Conservation (phyloP, 305 asterid species). For the Fraxinus sp. region DNA sequence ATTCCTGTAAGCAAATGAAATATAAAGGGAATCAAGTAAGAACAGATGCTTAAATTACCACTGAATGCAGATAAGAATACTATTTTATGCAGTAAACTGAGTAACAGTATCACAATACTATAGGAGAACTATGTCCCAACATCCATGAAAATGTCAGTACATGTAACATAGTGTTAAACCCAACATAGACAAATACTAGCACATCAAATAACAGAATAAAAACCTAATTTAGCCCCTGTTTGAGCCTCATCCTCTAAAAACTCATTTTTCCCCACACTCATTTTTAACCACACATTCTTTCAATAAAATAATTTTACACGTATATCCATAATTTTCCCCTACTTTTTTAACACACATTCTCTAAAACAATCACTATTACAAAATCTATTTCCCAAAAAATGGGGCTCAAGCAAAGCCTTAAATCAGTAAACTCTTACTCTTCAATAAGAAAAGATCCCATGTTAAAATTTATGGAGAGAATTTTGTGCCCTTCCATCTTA, state of each 20-base stretch:
- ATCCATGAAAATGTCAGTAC: not conserved
- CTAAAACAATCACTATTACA: not conserved
- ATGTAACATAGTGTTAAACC: not conserved
- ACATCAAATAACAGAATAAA: not conserved
- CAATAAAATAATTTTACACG: not conserved
- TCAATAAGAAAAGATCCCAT: not conserved
- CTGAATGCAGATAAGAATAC: not conserved
- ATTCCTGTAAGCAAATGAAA: conserved; percentile 53
- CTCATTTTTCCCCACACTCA: not conserved
- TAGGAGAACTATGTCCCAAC: not conserved
- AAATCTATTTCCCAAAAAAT: not conserved
- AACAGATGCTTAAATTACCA: not conserved
- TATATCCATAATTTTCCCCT: not conserved
- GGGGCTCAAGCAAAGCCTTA: not conserved
- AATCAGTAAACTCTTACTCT: not conserved
- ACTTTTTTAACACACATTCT: not conserved
- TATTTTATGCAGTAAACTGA: not conserved
- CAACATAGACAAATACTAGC: not conserved
- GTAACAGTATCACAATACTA: not conserved
- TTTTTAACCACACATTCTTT: not conserved
- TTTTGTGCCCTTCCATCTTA: not conserved
- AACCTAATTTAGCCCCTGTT: not conserved
- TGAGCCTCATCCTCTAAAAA: not conserved
- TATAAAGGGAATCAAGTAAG: conserved; percentile 21
- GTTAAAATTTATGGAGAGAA: not conserved